Base-by-base conservation (phyloP, 2,329 filamentous ascomycete genomes). In the Apiospora hydei region DNA sequence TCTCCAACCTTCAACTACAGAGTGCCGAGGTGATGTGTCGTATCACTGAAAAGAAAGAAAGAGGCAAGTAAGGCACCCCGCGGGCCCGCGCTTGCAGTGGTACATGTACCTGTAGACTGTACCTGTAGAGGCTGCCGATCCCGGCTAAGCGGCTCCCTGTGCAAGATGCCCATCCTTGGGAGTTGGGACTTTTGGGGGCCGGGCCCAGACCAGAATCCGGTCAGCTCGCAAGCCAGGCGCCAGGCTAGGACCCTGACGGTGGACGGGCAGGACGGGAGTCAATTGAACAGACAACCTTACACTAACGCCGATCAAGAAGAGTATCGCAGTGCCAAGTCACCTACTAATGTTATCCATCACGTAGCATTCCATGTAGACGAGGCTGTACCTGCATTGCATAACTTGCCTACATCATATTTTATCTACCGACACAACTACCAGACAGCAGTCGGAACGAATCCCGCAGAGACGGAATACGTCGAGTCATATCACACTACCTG, bases 131-230 rank as follows among this genome's bases (percentile, higher is more conserved):
- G 57, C 21, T 34, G 57, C 30, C 34, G 57, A 64, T 49, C 67
- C 46, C 68, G 68, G 68, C 68, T 69, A 69, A 69, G 68, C 68
- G 68, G 68, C 68, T 69, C 67, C 34, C 53, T 61, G 53, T 38
- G 53, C 30, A 21, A 61, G 53, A 7, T 38, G 53, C 53, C 34
- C 26, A 61, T 38, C 53, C 53, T 38, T 43, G 41, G 41, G 13
- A 61, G 30, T 38, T 43, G 41, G 41, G 13, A 61, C 38, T 38
- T 61, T 61, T 30, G 30, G 30, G 53, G 53, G 26, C 30, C 11
- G 51, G 34, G 64, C 21, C 30, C 30, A 66, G 30, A 43, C 34
- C 61, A 66, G 41, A 16, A n/a, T 41, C 34, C 34, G 34, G 30
- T 43, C 49, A 53, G 49, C 24, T 26, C 49, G 11, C 44, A 21